Base-by-base conservation (phyloP, 108 stramenopile genomes). In the Skeletonema menzelii region DNA sequence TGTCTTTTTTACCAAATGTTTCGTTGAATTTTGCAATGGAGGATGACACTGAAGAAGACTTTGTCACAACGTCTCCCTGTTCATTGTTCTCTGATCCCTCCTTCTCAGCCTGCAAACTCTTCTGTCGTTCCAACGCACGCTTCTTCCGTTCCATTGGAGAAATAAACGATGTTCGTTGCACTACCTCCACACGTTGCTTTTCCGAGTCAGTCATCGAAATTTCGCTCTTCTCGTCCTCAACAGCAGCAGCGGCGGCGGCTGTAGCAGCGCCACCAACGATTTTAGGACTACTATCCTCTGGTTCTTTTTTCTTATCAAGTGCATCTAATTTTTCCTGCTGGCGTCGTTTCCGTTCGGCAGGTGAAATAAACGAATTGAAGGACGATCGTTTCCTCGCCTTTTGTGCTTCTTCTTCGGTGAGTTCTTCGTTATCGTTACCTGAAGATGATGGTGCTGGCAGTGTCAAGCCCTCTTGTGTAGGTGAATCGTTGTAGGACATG, bases 271-370 rank as follows among this genome's bases (percentile, higher is more conserved):
- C 55, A 4, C 56, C 56, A 31, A 20, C 26, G 19, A 4, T 19
- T 17, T 19, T 13, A 15, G 37, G 4, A n/a, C 20, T 26, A n/a
- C 28, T 34, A 13, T 47, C n/a, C 24, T 57, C 35, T 37, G 59
- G 20, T 3, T 70, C 59, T 4, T 44, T 27, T 19, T 27, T 27
- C 42, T 15, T 26, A 46, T 58, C 17, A 14, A 37, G n/a, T 17
- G 38, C 73, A 27, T 59, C n/a, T 57, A 22, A 1, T 38, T 64
- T 76, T 59, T 53, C 6, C 68, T 44, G 11, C 30, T 44, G 46
- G 55, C 61, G 47, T 34, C 63, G 32, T 62, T 69, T 76, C 63
- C 75, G 38, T 46, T 64, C 68, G 6, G 63, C 68, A 11, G 75
- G 75, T 26, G 62, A 64, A 7, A 69, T 56, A 27, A 69, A 76